Evolutionary conservation across 1,284 basidiomycete species (phyloP).

Genomic region (Ceratobasidium sp.): DNA sequence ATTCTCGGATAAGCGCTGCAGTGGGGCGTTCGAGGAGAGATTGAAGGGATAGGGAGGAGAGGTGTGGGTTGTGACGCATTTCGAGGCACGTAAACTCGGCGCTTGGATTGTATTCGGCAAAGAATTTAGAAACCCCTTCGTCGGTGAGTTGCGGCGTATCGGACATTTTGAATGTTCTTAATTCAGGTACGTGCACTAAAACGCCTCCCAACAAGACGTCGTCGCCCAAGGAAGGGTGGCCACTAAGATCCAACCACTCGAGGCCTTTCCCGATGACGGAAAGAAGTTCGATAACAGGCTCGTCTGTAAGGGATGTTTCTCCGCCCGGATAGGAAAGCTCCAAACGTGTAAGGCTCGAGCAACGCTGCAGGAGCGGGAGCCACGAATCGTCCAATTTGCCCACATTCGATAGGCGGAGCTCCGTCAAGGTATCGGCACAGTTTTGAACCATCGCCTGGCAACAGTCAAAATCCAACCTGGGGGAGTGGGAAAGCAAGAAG

Average conservation of each 20-base stretch:
- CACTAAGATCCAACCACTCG: conserved; percentile 67
- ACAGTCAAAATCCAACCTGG: conserved; percentile 83
- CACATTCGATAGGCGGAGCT: conserved; percentile 81
- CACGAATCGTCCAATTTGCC: conserved; percentile 74
- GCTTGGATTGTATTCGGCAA: conserved; percentile 52
- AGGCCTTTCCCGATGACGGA: conserved; percentile 58
- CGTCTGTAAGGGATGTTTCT: conserved; percentile 59
- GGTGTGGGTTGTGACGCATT: conserved; percentile 65
- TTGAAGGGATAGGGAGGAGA: conserved; percentile 64
- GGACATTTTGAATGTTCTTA: conserved; percentile 66
- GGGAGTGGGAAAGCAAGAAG: conserved; percentile 85
- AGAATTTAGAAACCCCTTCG: conserved; percentile 70
- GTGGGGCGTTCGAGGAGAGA: conserved; percentile 78
- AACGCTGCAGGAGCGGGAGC: conserved; percentile 58
- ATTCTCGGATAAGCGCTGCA: conserved; percentile 56
- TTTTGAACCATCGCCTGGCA: conserved; percentile 65
- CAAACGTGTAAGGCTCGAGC: conserved; percentile 60
- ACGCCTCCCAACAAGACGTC: conserved; percentile 68
- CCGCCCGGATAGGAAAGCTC: conserved; percentile 64
- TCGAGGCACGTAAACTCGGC: conserved; percentile 46
- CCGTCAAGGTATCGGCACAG: conserved; percentile 66
- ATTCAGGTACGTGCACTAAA: conserved; percentile 56
- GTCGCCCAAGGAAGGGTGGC: conserved; percentile 65
- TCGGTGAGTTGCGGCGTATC: conserved; percentile 71
- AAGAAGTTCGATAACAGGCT: conserved; percentile 65